phyloP scores from a whole-genome alignment of 176 grass and related monocot species.

The Eragrostis nindensis region DNA sequence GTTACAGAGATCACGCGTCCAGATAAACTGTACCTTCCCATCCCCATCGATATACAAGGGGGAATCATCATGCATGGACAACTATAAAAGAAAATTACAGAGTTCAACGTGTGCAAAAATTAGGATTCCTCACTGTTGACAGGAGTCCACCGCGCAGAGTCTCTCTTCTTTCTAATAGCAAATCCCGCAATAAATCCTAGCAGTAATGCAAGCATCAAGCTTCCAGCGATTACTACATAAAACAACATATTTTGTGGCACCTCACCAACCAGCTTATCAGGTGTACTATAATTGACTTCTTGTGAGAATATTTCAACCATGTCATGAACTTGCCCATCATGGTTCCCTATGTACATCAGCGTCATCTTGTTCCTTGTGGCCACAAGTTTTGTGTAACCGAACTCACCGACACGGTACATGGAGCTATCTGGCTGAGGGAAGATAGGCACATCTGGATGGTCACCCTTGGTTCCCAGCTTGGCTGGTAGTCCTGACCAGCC shows the following conservation, averaged over 20 bases:
- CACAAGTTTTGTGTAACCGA: constrained; percentile 82
- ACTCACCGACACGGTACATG: constrained; percentile 85
- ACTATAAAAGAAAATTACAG: neutral
- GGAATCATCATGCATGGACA: neutral
- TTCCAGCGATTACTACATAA: constrained; percentile 50
- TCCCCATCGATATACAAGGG: no score
- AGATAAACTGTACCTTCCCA: no score
- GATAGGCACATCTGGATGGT: constrained; percentile 72
- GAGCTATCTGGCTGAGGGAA: constrained; percentile 77
- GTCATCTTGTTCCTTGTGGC: constrained; percentile 79
- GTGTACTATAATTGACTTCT: constrained; percentile 10
- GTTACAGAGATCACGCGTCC: no score
- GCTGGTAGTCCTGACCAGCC: constrained; percentile 83
- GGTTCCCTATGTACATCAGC: constrained; percentile 76
- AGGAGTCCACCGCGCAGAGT: constrained; percentile 61
- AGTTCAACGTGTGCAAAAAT: neutral
- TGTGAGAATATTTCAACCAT: constrained; percentile 76
- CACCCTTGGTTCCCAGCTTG: constrained; percentile 76
- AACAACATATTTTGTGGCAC: constrained; percentile 17
- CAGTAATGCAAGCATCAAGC: constrained; percentile 45
- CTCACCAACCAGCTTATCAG: neutral
- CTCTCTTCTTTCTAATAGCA: constrained; percentile 53
- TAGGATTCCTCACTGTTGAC: constrained; percentile 75
- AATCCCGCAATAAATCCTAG: constrained; percentile 68
- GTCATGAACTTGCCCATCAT: constrained; percentile 92